phyloP scores from a whole-genome alignment of 768 basidiomycete species.

The Coprinopsis sp. region DNA sequence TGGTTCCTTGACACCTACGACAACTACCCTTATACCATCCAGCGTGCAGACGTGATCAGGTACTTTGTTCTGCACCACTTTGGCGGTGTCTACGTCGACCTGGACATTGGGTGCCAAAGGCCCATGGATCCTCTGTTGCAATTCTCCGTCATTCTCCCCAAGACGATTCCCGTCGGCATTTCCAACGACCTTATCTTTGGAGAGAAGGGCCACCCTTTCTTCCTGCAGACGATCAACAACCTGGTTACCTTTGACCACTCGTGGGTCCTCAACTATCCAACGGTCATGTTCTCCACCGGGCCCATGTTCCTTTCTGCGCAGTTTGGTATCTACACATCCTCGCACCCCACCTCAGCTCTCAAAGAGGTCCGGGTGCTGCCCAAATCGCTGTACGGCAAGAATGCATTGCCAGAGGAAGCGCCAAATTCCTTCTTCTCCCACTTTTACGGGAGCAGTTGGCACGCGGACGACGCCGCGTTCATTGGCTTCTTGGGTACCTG shows the following conservation, averaged over 20 bases:
- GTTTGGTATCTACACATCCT: constrained; percentile 79
- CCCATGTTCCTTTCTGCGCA: constrained; percentile 98
- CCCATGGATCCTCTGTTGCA: constrained; percentile 81
- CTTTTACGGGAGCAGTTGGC: constrained; percentile 98
- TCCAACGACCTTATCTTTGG: constrained; percentile 97
- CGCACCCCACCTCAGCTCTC: constrained; percentile 60
- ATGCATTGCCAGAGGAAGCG: constrained; percentile 75
- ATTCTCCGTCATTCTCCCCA: constrained; percentile 86
- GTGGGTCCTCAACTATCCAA: constrained; percentile 96
- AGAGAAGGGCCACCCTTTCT: constrained; percentile 79
- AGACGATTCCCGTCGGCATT: constrained; percentile 94
- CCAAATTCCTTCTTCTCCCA: constrained; percentile 95
- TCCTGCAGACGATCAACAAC: constrained; percentile 91
- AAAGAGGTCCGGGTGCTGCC: constrained; percentile 85
- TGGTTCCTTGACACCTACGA: constrained; percentile 96
- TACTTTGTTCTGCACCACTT: constrained; percentile 96
- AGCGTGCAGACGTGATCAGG: constrained; percentile 95
- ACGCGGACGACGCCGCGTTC: constrained; percentile 97
- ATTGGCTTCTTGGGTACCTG: constrained; percentile 87
- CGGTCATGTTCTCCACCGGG: constrained; percentile 99
- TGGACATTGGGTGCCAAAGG: constrained; percentile 91
- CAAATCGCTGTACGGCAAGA: constrained; percentile 97
- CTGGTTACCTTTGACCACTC: constrained; percentile 88
- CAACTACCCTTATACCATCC: constrained; percentile 85
- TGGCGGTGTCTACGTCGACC: constrained; percentile 93